Base-by-base conservation (phyloP, 345 rosid genomes). In the Pistacia integerrima region DNA sequence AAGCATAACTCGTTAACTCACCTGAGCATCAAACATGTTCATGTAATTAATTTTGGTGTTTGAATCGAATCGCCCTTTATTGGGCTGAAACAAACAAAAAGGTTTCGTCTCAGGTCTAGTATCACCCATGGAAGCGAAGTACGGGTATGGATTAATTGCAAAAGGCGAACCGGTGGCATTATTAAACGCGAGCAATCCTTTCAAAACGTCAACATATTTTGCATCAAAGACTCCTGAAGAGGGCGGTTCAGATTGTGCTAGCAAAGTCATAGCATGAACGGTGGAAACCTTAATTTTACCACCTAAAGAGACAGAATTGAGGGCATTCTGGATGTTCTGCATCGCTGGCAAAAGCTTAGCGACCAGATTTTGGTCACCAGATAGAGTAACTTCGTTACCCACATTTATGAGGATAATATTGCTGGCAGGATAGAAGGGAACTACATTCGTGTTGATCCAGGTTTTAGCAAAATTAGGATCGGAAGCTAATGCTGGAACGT, bases 21-120 rank as follows among this genome's bases (percentile, higher is more conserved):
- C 98, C 93, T 92, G 93, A 74, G 99, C 98, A 83, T 96, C 97
- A 76, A 96, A 96, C 98, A 96, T 96, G 85, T 96, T 96, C 88
- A 84, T 93, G 84, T 93, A 96, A 66, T 85, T 96, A 76, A 93
- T 89, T 56, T 85, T 88, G 44, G 87, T 96, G 74, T 84, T 87
- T 1, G 87, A 61, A 51, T 96, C 98, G 0, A 84, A 48, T 28
- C 97, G 88, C 33, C 99, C 98, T 0, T 93, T 81, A 60, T 96
- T 93, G 0, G 90, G 85, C 77, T 96, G 97, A 81, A 96, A 93
- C 77, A 93, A 79, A 76, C 97, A 93, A 76, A 85, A 96, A 0
- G 95, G 90, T 66, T 90, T 80, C 4, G 97, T 92, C 48, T 93
- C 94, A 0, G 98, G 90, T 75, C 97, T 90, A 4, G 90, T 85